Base-by-base conservation (phyloP, 148 eudicot species). In the Camellia lanceoleosa region DNA sequence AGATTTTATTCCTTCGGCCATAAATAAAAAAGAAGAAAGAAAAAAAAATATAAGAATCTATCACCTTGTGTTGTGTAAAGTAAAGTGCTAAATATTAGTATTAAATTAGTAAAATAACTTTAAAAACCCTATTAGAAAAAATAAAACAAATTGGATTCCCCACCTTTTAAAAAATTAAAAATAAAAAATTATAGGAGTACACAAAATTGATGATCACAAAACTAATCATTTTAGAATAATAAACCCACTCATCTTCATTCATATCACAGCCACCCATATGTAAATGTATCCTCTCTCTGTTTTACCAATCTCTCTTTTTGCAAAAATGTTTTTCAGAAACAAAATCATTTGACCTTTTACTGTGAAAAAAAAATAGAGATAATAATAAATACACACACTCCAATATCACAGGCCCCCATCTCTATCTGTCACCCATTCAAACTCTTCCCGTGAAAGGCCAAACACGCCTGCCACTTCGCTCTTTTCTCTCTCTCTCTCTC, bases 181-280 rank as follows among this genome's bases (percentile, higher is more conserved):
- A 30, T 1, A 30, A 30, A 30, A 30, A 30, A 30, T 70, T 38
- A 30, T 8, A 12, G 59, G 15, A 47, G 14, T 71, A 7, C 49
- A 74, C 44, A 5, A 13, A n/a, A 15, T 55, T 77, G 80, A 82
- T 89, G 69, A 87, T 82, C 87, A 82, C 82, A 81, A 12, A 70
- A 78, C 83, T 83, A 85, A 92, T 90, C 88, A 92, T 92, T 87
- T 84, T 84, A 80, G 88, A 90, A 90, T 92, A 86, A 90, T 92
- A 87, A 74, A 78, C 59, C 87, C 85, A 87, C 86, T 87, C 90
- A 89, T 91, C 89, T 78, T 83, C 56, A 30, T 30, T 30, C 38
- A 30, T 44, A 69, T 81, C 83, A 41, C 77, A 56, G 4, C 72
- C 65, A 52, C 72, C 2, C 49, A 69, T 8, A 71, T 7, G 43